Evolutionary conservation across 2,329 filamentous ascomycete species (phyloP), one percentile per base, ranked within the genome.

Genomic region (Fusarium kyushuense): DNA sequence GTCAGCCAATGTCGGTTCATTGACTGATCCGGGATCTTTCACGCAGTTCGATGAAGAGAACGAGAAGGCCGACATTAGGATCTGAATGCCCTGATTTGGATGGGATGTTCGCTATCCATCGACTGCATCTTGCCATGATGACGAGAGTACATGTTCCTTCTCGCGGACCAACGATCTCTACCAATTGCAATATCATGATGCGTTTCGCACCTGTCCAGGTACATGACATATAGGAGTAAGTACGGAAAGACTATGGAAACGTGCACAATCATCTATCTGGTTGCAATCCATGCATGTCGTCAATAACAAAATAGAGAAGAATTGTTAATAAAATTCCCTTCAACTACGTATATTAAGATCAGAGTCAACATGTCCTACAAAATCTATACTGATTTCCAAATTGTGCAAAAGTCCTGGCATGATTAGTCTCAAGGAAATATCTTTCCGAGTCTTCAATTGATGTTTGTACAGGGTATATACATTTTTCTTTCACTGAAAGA

Each of bases 21-120:
- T 69, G 65, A 65, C 60, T 69, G 56, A 48, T 54, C 30, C 60
- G 65, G 60, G 61, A 60, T 56, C 53, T 57, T 55, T 45, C 43
- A 52, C 66, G 43, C 48, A 33, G 65, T 48, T 67, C 63, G 60
- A 68, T 68, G 55, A 38, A 52, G 65, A 65, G 55, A 35, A 68
- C 38, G 42, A 52, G 52, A 57, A 63, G 65, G 46, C 60, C 32
- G 48, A 54, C 60, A 36, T 62, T 54, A 42, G 55, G 65, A 68
- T 68, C 65, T 69, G 54, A 47, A 29, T 68, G 36, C 30, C 61
- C 45, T 56, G 47, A 68, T 62, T 35, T 41, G 54, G 54, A 56
- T 45, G 16, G 29, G 49, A 63, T 63, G 42, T 23, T 56, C 57
- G 42, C 36, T 62, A 38, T 14, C 29, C 29, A 41, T 49, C 13